Evolutionary conservation across 108 stramenopile species (phyloP).

Genomic region (Cyclotella kingstonii): DNA sequence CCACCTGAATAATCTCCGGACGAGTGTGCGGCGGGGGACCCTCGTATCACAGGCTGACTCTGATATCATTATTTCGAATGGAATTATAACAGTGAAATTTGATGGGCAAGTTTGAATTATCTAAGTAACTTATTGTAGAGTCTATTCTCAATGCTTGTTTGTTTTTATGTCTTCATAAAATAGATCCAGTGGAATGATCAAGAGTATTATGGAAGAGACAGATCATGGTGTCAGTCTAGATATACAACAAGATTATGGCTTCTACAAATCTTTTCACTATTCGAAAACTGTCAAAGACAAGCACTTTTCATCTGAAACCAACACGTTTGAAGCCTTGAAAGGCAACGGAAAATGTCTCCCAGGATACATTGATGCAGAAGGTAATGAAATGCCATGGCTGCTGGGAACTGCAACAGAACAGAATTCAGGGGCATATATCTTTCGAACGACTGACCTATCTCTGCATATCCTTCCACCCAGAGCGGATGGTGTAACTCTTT

Average conservation of each 20-base stretch:
- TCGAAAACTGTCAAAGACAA: neutral
- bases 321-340: neutral
- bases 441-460: slow-evolving; percentile 66
- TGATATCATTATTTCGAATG: slow-evolving; percentile 5
- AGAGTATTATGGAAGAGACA: slow-evolving; percentile 24
- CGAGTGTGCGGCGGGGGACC: no score
- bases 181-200: slow-evolving; percentile 44
- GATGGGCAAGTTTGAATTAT: neutral
- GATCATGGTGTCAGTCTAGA: slow-evolving; percentile 18
- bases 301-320: neutral
- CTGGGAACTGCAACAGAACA: slow-evolving; percentile 37
- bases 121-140: neutral
- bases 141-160: neutral
- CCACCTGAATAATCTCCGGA: no score
- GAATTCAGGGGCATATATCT: slow-evolving; percentile 95
- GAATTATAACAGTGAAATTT: slow-evolving; percentile 8
- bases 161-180: neutral
- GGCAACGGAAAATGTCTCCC: slow-evolving; percentile 38
- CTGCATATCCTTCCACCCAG: slow-evolving; percentile 23
- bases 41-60: neutral
- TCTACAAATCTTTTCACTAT: slow-evolving; percentile 62
- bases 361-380: slow-evolving; percentile 44
- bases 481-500: slow-evolving; percentile 5
- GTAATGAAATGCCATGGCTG: slow-evolving; percentile 39
- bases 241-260: slow-evolving; percentile 65